Conservation (phyloP, 1,284 basidiomycete species). For the Leccinum holopus region DNA sequence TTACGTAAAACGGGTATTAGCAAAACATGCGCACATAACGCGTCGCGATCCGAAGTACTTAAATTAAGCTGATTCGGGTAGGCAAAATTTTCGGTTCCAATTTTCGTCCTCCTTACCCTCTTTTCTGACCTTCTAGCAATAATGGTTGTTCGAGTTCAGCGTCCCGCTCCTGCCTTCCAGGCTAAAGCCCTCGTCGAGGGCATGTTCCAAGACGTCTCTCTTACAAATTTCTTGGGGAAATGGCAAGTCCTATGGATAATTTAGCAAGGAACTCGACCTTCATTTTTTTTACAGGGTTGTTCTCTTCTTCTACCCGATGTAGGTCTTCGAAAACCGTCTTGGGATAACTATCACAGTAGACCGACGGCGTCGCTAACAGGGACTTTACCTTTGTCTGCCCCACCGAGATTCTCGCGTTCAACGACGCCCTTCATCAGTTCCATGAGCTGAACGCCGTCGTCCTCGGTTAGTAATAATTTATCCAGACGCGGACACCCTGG, state of each 20-base stretch:
- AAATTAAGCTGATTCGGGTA: constrained; percentile 17
- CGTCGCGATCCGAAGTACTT: constrained; percentile 17
- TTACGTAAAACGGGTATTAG: not conserved
- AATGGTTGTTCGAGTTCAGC: constrained; percentile 75
- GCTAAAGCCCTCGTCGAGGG: constrained; percentile 76
- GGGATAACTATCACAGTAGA: not conserved
- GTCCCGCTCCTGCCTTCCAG: constrained; percentile 75
- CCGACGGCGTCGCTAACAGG: constrained; percentile 36
- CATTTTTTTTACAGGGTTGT: constrained; percentile 55
- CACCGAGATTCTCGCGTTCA: constrained; percentile 92
- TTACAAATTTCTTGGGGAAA: constrained; percentile 75
- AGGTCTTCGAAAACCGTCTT: constrained; percentile 29
- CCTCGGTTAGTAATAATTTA: constrained; percentile 51
- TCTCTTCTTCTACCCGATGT: constrained; percentile 83
- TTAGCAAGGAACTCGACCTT: constrained; percentile 1
- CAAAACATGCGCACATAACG: constrained; percentile 29
- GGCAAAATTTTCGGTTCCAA: not conserved
- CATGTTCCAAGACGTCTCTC: constrained; percentile 71
- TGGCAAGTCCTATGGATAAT: constrained; percentile 51
- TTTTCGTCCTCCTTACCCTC: not conserved
- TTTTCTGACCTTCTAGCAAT: not conserved
- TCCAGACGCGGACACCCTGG: not conserved
- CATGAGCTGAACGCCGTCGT: constrained; percentile 71
- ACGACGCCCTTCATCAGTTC: constrained; percentile 78
- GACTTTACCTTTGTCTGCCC: constrained; percentile 89